Evolutionary conservation across 2,329 filamentous ascomycete species (phyloP), one percentile per base, ranked within the genome.

Genomic region (Penicillium vulpinum): DNA sequence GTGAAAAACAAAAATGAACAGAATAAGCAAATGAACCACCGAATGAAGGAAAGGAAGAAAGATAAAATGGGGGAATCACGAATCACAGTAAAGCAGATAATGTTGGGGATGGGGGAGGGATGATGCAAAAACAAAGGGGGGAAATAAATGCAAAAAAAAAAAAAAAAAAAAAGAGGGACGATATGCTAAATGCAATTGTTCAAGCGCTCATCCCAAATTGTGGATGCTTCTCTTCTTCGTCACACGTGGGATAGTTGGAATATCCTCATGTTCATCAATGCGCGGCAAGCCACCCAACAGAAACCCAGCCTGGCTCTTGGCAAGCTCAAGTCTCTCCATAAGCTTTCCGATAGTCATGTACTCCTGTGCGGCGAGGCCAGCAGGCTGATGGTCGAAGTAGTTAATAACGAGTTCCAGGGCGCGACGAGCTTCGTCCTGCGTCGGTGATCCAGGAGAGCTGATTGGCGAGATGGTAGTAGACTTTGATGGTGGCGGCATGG

Each of bases 241-340:
- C 56, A 80, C 61, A 33, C 73, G 71, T 16, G 11, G 54, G 18
- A 28, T 51, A 52, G n/a, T n/a, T n/a, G 74, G 74, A 52, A 66
- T 66, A 60, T 78, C 76, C 18, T 71, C 67, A 45, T 75, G 73
- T 45, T 79, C 77, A 45, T 77, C 73, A 44, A 80, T 78, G 11
- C 72, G 69, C 54, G 77, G 69, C 49, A 80, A 69, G 1, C 76
- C 78, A 4, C 77, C 78, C 22, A 78, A 75, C 24, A 80, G 66
- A 8, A 68, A 59, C 62, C 68, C 63, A 45, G 70, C 62, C 13
- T 73, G 73, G 55, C 68, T 72, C 63, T 86, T 83, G 45, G 89
- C 85, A 35, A 95, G 78, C 58, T 90, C 86, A 29, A 96, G 81
- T 75, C 93, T 95, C 73, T 96, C 89, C 72, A 92, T 93, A 62